These are phyloP conservation scores for Brassica nigra DNA, from an alignment of 345 rosid species.

Conservation along the genomic window DNA sequence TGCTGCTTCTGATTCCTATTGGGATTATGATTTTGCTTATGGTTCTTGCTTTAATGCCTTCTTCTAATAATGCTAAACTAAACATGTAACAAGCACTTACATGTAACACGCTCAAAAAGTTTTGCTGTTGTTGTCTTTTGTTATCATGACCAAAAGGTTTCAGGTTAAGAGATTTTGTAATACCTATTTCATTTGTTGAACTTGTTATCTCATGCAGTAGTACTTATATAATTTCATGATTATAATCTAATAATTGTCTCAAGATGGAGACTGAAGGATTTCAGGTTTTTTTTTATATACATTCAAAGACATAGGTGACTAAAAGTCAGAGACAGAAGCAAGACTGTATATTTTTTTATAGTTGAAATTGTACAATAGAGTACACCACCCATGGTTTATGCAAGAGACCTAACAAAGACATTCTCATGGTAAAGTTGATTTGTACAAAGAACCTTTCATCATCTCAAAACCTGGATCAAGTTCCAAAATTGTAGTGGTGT, in stretches of 20 bases:
- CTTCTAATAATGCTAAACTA: slow-evolving; percentile 27
- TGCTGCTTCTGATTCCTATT: slow-evolving; percentile 75
- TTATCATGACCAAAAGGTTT: slow-evolving; percentile 17
- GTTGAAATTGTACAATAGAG: no score
- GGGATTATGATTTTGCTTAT: slow-evolving; percentile 66
- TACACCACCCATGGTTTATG: no score
- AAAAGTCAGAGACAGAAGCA: background rate
- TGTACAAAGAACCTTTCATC: no score
- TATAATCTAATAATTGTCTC: no score
- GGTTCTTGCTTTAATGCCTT: slow-evolving; percentile 76
- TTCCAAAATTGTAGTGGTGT: no score
- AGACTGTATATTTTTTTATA: background rate
- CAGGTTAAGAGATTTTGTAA: slow-evolving; percentile 28
- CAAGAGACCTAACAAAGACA: no score
- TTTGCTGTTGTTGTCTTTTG: background rate
- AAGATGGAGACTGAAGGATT: no score
- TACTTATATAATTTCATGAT: background rate
- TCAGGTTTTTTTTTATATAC: background rate
- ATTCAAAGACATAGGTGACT: background rate
- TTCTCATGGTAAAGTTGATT: no score
- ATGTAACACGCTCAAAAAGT: slow-evolving; percentile 25
- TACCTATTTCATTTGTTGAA: slow-evolving; percentile 21
- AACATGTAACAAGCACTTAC: slow-evolving; percentile 25
- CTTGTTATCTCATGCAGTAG: background rate
- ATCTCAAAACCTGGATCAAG: no score